These are phyloP conservation scores for Leucoagaricus sp. DNA, from an alignment of 1,284 basidiomycete genomes.

Conservation along the genomic window DNA sequence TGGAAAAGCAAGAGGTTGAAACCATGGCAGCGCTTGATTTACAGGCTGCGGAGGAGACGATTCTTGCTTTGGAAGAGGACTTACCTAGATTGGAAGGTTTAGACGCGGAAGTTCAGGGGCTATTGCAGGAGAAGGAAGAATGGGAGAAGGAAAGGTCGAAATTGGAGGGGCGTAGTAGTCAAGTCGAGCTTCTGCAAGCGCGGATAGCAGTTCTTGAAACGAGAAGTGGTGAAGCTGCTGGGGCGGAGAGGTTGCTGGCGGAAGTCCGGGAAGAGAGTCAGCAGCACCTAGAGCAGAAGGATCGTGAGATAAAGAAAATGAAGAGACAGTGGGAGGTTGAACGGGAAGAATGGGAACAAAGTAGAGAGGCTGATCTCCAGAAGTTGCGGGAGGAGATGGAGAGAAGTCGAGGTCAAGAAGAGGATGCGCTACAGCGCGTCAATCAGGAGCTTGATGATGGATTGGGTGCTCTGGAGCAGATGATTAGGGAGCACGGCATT, in stretches of 20 bases:
- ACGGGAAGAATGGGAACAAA: conserved; percentile 55
- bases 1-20: conserved; percentile 69
- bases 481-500: conserved; percentile 58
- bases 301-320: conserved; percentile 51
- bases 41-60: conserved; percentile 63
- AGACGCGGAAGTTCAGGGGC: conserved; percentile 49
- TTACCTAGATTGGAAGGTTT: conserved; percentile 55
- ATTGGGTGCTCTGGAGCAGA: conserved; percentile 42
- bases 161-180: conserved; percentile 38
- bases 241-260: conserved; percentile 38
- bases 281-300: conserved; percentile 36
- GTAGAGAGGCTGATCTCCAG: conserved; percentile 47
- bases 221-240: conserved; percentile 40
- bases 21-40: conserved; percentile 64
- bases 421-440: conserved; percentile 34
- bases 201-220: conserved; percentile 48
- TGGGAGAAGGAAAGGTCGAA: conserved; percentile 58
- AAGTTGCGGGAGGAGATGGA: conserved; percentile 49
- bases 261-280: conserved; percentile 29
- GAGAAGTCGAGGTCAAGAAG: conserved; percentile 35
- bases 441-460: conserved; percentile 52
- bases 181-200: conserved; percentile 44
- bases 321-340: conserved; percentile 55
- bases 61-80: conserved; percentile 61
- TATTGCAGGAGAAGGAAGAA: conserved; percentile 48